Conservation (phyloP, 495 filamentous ascomycete species). For the Umbilicaria muhlenbergii region DNA sequence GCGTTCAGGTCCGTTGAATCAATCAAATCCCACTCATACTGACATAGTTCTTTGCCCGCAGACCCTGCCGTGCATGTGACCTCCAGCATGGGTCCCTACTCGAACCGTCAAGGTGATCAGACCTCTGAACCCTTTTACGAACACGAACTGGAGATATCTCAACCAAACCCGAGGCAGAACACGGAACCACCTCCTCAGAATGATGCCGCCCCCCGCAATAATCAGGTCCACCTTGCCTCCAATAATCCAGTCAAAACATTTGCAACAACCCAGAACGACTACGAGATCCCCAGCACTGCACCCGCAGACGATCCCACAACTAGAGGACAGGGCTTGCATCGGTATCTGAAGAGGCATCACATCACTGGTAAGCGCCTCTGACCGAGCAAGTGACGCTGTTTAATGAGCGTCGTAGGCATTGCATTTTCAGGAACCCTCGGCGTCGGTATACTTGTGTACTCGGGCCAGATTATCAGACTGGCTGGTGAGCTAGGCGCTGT, state of each 20-base stretch:
- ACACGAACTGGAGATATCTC: not conserved
- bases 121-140: no score
- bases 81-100: no score
- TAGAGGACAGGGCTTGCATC: constrained; percentile 4
- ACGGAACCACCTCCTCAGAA: not conserved
- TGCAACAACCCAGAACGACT: not conserved
- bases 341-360: constrained; percentile 11
- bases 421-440: constrained; percentile 25
- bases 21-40: no score
- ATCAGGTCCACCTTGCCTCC: not conserved
- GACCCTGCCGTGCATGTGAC: no score
- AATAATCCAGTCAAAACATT: not conserved
- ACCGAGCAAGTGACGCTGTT: not conserved
- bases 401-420: constrained; percentile 11
- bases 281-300: not conserved
- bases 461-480: constrained; percentile 21
- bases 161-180: not conserved
- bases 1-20: no score
- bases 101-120: no score
- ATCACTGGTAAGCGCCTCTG: constrained; percentile 9
- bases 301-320: constrained; percentile 3
- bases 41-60: no score
- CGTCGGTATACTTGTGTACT: constrained; percentile 23
- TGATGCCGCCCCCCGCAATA: not conserved
- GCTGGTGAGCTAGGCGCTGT: constrained; percentile 22